These are phyloP conservation scores for Cryptococcus sp. DNA, from an alignment of 1,284 basidiomycete species.

Conservation along the genomic window DNA sequence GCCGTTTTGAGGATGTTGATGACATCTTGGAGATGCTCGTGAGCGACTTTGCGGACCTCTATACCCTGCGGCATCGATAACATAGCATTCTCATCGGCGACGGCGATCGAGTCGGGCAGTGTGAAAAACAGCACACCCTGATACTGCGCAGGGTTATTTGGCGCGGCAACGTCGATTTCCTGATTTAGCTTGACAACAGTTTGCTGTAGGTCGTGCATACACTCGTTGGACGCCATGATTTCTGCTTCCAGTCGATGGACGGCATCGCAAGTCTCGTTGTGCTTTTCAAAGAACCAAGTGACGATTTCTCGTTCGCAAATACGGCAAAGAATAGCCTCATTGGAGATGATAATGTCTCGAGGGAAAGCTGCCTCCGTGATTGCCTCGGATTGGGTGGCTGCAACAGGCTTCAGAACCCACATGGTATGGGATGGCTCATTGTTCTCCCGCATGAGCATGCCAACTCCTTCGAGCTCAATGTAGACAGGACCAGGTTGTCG, in stretches of 20 bases:
- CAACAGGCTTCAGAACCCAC: constrained; percentile 95
- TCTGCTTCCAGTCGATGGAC: constrained; percentile 95
- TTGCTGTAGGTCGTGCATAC: constrained; percentile 78
- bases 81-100: constrained; percentile 17
- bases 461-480: constrained; percentile 93
- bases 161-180: constrained; percentile 56
- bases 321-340: constrained; percentile 88
- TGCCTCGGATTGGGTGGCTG: constrained; percentile 50
- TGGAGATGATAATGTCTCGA: constrained; percentile 71
- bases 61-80: constrained; percentile 59
- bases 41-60: constrained; percentile 77
- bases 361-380: constrained; percentile 60
- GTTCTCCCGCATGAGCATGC: constrained; percentile 96
- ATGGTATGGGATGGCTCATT: constrained; percentile 91
- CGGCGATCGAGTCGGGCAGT: constrained; percentile 34
- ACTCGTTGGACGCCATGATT: constrained; percentile 90
- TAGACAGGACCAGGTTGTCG: constrained; percentile 60
- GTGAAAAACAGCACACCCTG: constrained; percentile 79
- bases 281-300: constrained; percentile 99
- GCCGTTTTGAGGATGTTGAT: constrained; percentile 80
- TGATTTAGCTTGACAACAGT: constrained; percentile 72
- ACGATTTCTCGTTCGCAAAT: constrained; percentile 97
- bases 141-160: constrained; percentile 67
- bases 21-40: constrained; percentile 73
- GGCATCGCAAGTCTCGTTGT: constrained; percentile 98